phyloP scores from a whole-genome alignment of 768 basidiomycete genomes.

The Suillus ampliporus region DNA sequence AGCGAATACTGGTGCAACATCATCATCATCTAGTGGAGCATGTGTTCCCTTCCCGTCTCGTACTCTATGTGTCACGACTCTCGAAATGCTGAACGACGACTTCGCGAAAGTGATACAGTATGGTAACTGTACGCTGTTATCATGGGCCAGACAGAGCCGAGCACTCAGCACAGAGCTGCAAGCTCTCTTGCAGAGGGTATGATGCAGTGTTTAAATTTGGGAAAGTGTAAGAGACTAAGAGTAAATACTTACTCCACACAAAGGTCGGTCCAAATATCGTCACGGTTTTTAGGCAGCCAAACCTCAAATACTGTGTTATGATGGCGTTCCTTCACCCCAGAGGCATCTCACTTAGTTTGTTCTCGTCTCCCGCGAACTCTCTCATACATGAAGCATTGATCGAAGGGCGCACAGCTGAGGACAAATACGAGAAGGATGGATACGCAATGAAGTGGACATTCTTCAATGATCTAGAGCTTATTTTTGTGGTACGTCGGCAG shows the following conservation, averaged over 20 bases:
- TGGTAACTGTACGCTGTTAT: no score
- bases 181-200: no score
- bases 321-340: constrained; percentile 93
- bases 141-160: no score
- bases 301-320: constrained; percentile 81
- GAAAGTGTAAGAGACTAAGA: constrained; percentile 54
- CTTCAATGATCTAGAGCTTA: constrained; percentile 93
- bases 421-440: constrained; percentile 91
- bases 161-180: no score
- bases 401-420: constrained; percentile 81
- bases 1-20: no score
- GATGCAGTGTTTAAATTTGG: constrained; percentile 51
- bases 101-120: no score
- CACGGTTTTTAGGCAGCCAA: constrained; percentile 5
- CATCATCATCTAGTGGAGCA: no score
- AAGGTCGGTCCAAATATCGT: constrained; percentile 56
- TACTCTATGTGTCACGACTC: no score
- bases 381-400: constrained; percentile 91
- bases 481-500: constrained; percentile 81
- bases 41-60: no score
- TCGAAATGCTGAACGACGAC: no score
- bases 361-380: constrained; percentile 83
- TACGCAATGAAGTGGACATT: constrained; percentile 95
- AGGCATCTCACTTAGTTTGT: constrained; percentile 68
- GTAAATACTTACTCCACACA: constrained; percentile 94